phyloP scores from a whole-genome alignment of 305 asterid species.

The Andrographis paniculata region DNA sequence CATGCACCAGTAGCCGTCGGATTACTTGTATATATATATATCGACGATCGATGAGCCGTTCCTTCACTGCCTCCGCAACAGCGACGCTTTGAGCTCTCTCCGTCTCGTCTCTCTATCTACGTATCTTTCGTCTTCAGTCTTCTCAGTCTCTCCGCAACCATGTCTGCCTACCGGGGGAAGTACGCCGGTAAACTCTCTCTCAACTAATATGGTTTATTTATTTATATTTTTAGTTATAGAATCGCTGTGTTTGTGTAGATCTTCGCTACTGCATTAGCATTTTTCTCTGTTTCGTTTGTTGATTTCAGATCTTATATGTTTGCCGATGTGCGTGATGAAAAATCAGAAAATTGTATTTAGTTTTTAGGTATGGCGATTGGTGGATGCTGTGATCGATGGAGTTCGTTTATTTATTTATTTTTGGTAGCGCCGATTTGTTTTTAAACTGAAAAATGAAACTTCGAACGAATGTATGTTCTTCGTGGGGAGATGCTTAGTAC shows the following conservation, averaged over 20 bases:
- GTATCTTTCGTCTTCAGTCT: background rate
- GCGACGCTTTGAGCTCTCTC: too few species aligned
- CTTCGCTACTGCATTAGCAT: background rate
- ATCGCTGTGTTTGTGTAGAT: background rate
- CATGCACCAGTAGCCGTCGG: too few species aligned
- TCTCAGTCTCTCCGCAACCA: background rate
- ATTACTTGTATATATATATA: too few species aligned
- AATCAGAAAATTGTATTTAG: too few species aligned
- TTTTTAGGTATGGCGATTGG: background rate
- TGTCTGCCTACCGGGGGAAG: constrained; percentile 31
- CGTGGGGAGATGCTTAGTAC: background rate
- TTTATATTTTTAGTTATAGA: too few species aligned
- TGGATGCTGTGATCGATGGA: background rate
- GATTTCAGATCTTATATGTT: constrained; percentile 1
- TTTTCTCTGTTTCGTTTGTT: background rate
- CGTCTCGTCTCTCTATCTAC: background rate
- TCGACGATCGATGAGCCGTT: too few species aligned
- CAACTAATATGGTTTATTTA: too few species aligned
- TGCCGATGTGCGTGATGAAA: background rate
- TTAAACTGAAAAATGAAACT: background rate
- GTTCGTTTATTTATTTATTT: background rate
- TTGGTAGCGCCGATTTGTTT: too few species aligned
- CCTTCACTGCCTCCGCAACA: too few species aligned
- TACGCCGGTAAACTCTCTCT: constrained; percentile 33
- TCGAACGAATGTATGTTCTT: background rate